phyloP scores from a whole-genome alignment of 768 basidiomycete genomes.

The Butyriboletus loyo region DNA sequence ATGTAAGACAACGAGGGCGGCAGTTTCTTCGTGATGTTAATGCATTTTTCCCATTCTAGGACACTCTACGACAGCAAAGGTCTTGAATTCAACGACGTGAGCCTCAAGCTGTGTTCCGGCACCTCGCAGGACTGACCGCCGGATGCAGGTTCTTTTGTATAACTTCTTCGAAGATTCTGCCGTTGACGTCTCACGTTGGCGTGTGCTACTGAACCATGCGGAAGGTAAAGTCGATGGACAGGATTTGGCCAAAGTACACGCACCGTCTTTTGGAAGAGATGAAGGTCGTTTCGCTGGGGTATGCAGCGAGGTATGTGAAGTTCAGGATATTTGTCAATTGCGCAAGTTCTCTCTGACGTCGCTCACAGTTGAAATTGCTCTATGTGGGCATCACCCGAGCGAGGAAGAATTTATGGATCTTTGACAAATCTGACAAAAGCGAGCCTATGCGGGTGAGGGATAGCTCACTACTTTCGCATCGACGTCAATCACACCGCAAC shows the following conservation, averaged over 20 bases:
- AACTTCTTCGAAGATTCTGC: constrained; percentile 72
- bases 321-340: neutral
- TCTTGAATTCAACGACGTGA: constrained; percentile 24
- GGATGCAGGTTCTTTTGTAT: constrained; percentile 60
- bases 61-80: constrained; percentile 34
- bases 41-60: constrained; percentile 13
- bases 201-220: constrained; percentile 48
- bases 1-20: constrained; percentile 38
- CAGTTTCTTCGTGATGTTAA: neutral
- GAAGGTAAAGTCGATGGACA: constrained; percentile 20
- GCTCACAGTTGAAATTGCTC: constrained; percentile 54
- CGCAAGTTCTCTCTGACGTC: neutral
- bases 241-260: constrained; percentile 18
- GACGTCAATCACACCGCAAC: neutral
- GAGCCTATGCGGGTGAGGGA: constrained; percentile 53
- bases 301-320: constrained; percentile 50
- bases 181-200: constrained; percentile 52
- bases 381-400: constrained; percentile 74
- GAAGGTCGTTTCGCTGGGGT: constrained; percentile 49
- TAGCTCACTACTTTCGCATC: neutral
- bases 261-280: constrained; percentile 46
- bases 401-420: constrained; percentile 67
- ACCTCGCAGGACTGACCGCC: neutral
- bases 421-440: constrained; percentile 54
- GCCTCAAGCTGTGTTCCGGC: neutral